These are phyloP conservation scores for Stachybotrys chlorohalonatus DNA, from an alignment of 2,329 filamentous ascomycete species.

Conservation along the genomic window DNA sequence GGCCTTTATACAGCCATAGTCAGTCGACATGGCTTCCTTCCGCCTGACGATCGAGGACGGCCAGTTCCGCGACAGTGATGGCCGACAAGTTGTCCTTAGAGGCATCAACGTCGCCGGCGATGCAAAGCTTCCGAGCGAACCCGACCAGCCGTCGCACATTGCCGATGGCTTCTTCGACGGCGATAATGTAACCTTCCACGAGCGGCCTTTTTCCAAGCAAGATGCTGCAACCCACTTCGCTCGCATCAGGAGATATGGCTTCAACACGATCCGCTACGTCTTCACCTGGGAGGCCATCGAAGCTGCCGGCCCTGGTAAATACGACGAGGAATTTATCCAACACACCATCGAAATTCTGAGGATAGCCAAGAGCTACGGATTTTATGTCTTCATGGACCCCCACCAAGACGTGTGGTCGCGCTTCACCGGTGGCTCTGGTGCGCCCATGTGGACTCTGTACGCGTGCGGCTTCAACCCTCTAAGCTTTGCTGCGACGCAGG, in stretches of 20 bases:
- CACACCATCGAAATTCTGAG: slow-evolving; percentile 82
- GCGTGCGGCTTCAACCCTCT: slow-evolving; percentile 85
- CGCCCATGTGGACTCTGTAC: slow-evolving; percentile 96
- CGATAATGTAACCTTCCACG: slow-evolving; percentile 82
- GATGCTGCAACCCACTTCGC: slow-evolving; percentile 84
- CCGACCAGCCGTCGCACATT: slow-evolving; percentile 73
- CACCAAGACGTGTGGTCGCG: slow-evolving; percentile 99
- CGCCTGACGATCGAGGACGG: slow-evolving; percentile 78
- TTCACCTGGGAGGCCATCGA: slow-evolving; percentile 99
- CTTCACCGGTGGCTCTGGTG: slow-evolving; percentile 87
- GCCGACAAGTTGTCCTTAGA: slow-evolving; percentile 78
- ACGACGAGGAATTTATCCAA: slow-evolving; percentile 88
- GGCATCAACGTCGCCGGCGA: slow-evolving; percentile 93
- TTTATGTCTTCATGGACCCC: slow-evolving; percentile 97
- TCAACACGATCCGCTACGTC: slow-evolving; percentile 92
- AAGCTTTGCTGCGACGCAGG: slow-evolving; percentile 77
- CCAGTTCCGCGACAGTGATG: slow-evolving; percentile 71
- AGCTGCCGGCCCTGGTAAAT: slow-evolving; percentile 78
- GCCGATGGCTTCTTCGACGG: slow-evolving; percentile 80
- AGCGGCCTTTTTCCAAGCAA: slow-evolving; percentile 71
- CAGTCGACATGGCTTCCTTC: slow-evolving; percentile 55
- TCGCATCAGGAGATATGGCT: slow-evolving; percentile 78
- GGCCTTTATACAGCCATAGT: neutral
- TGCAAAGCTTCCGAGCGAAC: slow-evolving; percentile 76
- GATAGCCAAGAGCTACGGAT: slow-evolving; percentile 79